Evolutionary conservation across 2,329 filamentous ascomycete genomes (phyloP).

Genomic region (Penicillium nordicum): DNA sequence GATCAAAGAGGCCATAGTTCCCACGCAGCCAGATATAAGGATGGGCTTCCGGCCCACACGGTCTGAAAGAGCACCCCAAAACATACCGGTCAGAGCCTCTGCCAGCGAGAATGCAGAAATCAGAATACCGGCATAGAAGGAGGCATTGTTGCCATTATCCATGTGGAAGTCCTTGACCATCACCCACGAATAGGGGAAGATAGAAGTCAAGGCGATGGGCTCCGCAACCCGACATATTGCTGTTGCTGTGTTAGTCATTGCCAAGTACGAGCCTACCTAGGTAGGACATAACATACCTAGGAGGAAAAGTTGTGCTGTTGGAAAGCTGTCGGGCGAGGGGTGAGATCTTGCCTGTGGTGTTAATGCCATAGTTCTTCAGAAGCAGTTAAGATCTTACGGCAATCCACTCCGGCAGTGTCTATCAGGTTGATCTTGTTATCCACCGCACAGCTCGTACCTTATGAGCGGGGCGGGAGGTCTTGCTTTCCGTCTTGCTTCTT

Average conservation of each 20-base stretch:
- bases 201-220: conserved; percentile 87
- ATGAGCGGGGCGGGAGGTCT: neutral
- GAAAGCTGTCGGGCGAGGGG: conserved; percentile 68
- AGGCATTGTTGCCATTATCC: conserved; percentile 70
- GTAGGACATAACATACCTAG: conserved; percentile 60
- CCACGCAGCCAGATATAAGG: conserved; percentile 73
- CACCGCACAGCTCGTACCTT: neutral
- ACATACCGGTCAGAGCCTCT: conserved; percentile 80
- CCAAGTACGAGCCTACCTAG: neutral
- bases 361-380: conserved; percentile 56
- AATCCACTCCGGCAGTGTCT: conserved; percentile 25
- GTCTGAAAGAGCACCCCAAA: conserved; percentile 82
- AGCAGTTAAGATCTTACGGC: conserved; percentile 52
- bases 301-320: conserved; percentile 75
- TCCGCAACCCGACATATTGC: conserved; percentile 90
- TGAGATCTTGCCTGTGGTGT: conserved; percentile 54
- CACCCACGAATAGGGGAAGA: conserved; percentile 88
- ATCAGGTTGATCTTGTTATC: conserved; percentile 1
- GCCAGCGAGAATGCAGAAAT: conserved; percentile 82
- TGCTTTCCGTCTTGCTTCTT: neutral
- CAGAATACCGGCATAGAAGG: conserved; percentile 81
- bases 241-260: conserved; percentile 35
- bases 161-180: conserved; percentile 74
- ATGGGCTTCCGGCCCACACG: conserved; percentile 80
- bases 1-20: conserved; percentile 78